These are phyloP conservation scores for Botrytis tulipae DNA, from an alignment of 2,329 filamentous ascomycete genomes.

Conservation along the genomic window DNA sequence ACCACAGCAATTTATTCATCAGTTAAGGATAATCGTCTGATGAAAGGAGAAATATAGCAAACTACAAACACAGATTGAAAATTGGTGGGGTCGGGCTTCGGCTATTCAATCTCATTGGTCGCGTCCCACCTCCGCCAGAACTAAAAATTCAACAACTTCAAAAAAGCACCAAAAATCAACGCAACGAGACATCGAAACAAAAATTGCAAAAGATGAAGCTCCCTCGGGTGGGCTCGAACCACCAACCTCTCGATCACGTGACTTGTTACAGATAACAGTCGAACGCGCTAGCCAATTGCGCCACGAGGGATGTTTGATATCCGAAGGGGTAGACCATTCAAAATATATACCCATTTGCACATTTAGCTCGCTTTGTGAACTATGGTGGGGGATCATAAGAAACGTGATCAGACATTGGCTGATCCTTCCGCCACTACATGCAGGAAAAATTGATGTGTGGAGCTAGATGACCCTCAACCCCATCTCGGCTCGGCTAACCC, in stretches of 20 bases:
- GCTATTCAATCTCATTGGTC: neutral
- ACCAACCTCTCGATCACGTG: slow-evolving; percentile 8
- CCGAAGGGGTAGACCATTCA: too few relatives aligned
- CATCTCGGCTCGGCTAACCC: neutral
- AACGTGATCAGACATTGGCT: neutral
- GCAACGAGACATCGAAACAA: neutral
- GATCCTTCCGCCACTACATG: neutral
- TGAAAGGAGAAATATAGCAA: neutral
- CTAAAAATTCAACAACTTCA: neutral
- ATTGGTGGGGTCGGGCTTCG: too few relatives aligned
- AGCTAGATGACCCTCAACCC: neutral
- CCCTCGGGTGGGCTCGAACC: slow-evolving; percentile 9
- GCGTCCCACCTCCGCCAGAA: neutral
- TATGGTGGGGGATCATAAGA: neutral
- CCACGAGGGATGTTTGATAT: slow-evolving; percentile 18
- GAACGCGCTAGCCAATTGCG: slow-evolving; percentile 20
- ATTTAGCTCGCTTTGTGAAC: fast-evolving
- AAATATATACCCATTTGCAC: neutral
- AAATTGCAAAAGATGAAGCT: neutral
- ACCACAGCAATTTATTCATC: neutral
- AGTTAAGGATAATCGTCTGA: neutral
- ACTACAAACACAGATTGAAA: neutral
- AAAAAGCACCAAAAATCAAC: neutral
- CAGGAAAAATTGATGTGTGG: neutral
- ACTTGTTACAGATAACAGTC: neutral